Evolutionary conservation across 192 early-diverging fungal genomes (phyloP), one percentile per base, ranked within the genome.

Genomic region (Umbelopsis ramanniana): DNA sequence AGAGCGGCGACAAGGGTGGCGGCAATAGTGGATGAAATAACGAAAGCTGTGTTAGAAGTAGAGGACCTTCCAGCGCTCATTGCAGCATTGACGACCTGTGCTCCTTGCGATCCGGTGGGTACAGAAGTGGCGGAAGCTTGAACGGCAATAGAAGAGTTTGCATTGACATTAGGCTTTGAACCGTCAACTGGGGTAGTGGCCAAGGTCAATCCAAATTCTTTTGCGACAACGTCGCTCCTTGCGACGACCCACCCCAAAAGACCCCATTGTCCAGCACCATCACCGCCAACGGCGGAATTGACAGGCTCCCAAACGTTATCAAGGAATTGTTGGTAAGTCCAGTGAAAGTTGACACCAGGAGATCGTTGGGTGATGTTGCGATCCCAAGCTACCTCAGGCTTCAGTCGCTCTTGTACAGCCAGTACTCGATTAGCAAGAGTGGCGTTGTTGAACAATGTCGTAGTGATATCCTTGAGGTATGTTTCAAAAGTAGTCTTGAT

Each of bases 371-470:
- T 70, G 19, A 85, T 80, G 67, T 52, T 74, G 33, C 83, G 83
- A 57, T 85, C 83, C 81, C 81, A 82, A 14, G 74, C 73, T 6
- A 85, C 48, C 67, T 85, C 83, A 21, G 81, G 81, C 45, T 67
- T 60, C 37, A 81, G 68, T 54, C 82, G 82, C 4, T 82, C 57
- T 17, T 85, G 83, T 45, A 78, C 73, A 53, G 74, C 74, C 15
- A 71, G 55, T 19, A 80, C 73, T 38, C 79, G 79, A 70, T 72
- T 75, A 52, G 75, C 77, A 14, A 85, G 53, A 43, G 79, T 81
- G 35, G 74, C 81, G 21, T 82, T 79, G 72, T 85, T 85, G 69
- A 85, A 85, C 38, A 85, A 45, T 17, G 74, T 68, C n/a, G 74
- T 40, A 14, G 82, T 81, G 46, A 78, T 77, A 37, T 78, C 74